phyloP scores from a whole-genome alignment of 805 yeast genomes.

The Myxozyma neotropica region DNA sequence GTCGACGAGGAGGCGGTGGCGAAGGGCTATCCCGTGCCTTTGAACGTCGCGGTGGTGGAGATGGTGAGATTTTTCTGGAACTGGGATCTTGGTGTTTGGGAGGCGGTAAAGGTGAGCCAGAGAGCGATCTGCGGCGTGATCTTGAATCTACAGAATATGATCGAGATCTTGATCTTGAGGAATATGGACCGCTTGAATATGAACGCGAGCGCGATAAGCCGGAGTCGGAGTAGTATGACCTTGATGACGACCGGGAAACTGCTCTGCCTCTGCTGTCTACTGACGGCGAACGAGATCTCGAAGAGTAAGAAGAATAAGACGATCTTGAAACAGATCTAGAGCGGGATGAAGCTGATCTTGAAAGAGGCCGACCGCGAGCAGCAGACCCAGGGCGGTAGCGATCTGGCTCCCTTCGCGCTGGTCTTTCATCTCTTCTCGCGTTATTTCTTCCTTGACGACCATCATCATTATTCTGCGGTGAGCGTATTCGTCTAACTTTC shows the following conservation, averaged over 20 bases:
- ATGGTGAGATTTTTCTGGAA: not conserved
- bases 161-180: slow-evolving; percentile 14
- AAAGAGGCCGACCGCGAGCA: slow-evolving; percentile 1
- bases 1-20: not conserved
- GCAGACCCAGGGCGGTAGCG: not conserved
- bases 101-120: slow-evolving; percentile 10
- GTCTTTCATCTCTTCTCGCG: not conserved
- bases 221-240: slow-evolving; percentile 1
- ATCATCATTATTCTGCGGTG: not conserved
- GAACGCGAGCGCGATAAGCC: slow-evolving; percentile 10
- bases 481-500: not conserved
- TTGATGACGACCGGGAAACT: not conserved
- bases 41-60: not conserved
- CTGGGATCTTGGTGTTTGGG: not conserved
- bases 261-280: slow-evolving; percentile 16
- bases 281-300: slow-evolving; percentile 10
- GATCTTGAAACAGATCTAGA: not conserved
- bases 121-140: not conserved
- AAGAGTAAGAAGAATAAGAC: slow-evolving; percentile 5
- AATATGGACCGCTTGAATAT: slow-evolving; percentile 1
- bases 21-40: not conserved
- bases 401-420: not conserved
- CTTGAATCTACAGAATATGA: slow-evolving; percentile 8
- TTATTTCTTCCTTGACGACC: not conserved
- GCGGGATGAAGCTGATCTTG: slow-evolving; percentile 1